A percentile compares a stretch with the other conserved stretches of the same genome.
Conservation (phyloP, 306 rosid genomes). For the Lathyrus tuberosus region DNA sequence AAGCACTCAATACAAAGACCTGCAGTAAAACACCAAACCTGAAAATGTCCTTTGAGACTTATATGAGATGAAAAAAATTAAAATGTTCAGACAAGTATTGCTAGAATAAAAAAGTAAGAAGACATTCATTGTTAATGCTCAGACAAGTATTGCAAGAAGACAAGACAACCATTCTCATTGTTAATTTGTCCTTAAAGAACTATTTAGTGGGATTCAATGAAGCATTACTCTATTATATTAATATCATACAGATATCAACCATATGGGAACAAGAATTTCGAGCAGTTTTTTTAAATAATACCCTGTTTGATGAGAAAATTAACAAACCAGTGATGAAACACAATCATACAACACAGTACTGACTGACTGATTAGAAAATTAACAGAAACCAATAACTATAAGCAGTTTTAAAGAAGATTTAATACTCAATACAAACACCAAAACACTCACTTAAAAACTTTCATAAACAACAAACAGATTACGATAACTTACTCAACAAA, state of each 20-base stretch:
- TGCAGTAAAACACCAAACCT: too few relatives aligned
- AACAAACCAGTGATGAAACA: slow-evolving; percentile 21
- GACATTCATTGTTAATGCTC: too few relatives aligned
- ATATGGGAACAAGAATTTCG: background rate
- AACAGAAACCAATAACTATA: too few relatives aligned
- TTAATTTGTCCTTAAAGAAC: slow-evolving; percentile 1
- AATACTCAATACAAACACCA: slow-evolving; percentile 28
- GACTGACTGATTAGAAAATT: too few relatives aligned
- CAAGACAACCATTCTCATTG: background rate
- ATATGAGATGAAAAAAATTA: too few relatives aligned
- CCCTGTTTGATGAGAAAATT: slow-evolving; percentile 19
- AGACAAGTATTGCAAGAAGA: too few relatives aligned
- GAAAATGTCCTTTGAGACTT: too few relatives aligned
- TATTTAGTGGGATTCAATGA: slow-evolving; percentile 23
- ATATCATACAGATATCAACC: slow-evolving; percentile 6
- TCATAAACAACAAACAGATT: slow-evolving; percentile 24
- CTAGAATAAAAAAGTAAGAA: too few relatives aligned
- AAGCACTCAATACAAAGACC: too few relatives aligned
- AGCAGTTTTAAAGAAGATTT: too few relatives aligned
- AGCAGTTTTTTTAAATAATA: background rate
- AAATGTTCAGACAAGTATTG: too few relatives aligned
- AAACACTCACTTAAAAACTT: slow-evolving; percentile 20
- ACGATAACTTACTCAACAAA: background rate
- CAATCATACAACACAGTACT: background rate
- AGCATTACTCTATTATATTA: background rate